A percentile compares a stretch with the other conserved stretches of the same genome.
phyloP scores from a whole-genome alignment of 306 rosid genomes.

The Oemleria cerasiformis region DNA sequence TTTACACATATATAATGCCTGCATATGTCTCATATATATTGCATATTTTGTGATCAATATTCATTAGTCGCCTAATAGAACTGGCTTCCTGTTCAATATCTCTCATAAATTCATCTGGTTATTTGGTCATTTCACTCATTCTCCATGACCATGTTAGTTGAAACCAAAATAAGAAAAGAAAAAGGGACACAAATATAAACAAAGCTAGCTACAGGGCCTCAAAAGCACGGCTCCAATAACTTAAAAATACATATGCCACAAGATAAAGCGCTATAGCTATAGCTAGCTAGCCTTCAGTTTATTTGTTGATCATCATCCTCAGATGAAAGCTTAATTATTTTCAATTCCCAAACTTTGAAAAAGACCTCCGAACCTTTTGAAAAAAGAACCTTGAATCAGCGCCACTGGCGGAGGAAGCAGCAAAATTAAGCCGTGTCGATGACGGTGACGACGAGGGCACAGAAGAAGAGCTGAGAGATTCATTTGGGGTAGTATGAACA shows the following conservation, averaged over 20 bases:
- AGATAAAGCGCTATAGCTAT: not conserved
- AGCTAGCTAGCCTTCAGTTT: not conserved
- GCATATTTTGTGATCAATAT: not conserved
- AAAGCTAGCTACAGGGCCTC: not conserved
- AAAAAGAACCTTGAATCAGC: conserved; percentile 28
- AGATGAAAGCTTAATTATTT: not conserved
- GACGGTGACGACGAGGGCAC: not conserved
- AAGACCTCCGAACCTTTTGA: conserved; percentile 25
- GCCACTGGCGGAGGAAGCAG: conserved; percentile 8
- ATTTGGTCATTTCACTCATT: conserved; percentile 15
- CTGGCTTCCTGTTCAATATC: not conserved
- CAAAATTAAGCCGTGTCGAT: not conserved
- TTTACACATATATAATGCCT: not conserved
- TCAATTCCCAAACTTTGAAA: conserved; percentile 29
- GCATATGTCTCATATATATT: not conserved
- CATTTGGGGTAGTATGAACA: conserved; percentile 6
- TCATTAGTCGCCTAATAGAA: not conserved
- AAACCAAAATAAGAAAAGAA: not conserved
- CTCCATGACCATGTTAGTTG: conserved; percentile 14
- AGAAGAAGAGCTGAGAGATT: not conserved
- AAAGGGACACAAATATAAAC: not conserved
- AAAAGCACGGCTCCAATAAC: conserved; percentile 5
- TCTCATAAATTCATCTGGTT: not conserved
- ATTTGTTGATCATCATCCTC: not conserved
- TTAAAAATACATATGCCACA: not conserved